These are phyloP conservation scores for Cryphonectria japonica DNA, from an alignment of 2,329 filamentous ascomycete genomes.

Conservation along the genomic window DNA sequence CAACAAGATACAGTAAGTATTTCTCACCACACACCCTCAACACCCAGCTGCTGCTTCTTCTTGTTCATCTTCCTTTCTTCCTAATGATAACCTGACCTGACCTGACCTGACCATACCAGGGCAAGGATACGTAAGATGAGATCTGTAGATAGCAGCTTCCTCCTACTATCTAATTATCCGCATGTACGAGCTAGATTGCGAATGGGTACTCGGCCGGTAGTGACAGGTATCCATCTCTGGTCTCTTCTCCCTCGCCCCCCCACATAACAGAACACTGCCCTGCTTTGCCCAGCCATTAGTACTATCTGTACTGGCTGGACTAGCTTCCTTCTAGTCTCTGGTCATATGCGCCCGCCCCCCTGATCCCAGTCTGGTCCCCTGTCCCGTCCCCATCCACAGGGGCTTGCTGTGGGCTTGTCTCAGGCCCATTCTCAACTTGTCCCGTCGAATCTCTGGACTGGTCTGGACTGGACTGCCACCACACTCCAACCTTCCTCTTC, in stretches of 20 bases:
- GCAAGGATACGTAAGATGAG: neutral
- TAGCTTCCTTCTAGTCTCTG: neutral
- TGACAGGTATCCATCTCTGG: neutral
- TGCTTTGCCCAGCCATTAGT: neutral
- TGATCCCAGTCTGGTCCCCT: slow-evolving; percentile 3
- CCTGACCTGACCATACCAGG: neutral
- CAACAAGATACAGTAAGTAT: neutral
- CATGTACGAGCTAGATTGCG: too few species aligned
- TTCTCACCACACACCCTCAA: neutral
- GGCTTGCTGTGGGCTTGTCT: neutral
- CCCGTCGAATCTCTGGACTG: neutral
- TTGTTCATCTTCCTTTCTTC: neutral
- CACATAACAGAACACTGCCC: neutral
- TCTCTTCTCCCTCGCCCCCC: neutral
- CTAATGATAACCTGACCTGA: neutral
- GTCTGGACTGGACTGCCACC: neutral
- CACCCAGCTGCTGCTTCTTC: neutral
- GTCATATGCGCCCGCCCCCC: neutral
- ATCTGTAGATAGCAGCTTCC: neutral
- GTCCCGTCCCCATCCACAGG: neutral
- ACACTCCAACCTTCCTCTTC: neutral
- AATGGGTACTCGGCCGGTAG: too few species aligned
- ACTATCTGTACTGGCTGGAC: neutral
- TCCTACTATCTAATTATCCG: neutral
- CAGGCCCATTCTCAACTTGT: neutral